Evolutionary conservation across 2,329 filamentous ascomycete species (phyloP).

Genomic region (Microsporum canis): DNA sequence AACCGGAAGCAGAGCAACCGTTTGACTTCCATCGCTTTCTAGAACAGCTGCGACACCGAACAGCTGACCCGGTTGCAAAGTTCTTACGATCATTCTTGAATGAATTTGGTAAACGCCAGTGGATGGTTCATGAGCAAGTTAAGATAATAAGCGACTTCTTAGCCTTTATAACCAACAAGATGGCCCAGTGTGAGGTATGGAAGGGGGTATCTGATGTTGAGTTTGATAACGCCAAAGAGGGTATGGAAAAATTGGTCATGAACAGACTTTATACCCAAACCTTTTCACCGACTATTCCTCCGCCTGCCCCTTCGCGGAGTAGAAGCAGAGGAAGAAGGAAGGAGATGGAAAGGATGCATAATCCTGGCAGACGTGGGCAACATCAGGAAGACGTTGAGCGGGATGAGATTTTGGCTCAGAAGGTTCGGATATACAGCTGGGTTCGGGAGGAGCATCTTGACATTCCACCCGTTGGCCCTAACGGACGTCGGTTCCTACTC

Average conservation of each 20-base stretch:
- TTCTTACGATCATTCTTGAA: conserved; percentile 89
- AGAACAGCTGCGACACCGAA: conserved; percentile 88
- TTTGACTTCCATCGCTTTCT: conserved; percentile 98
- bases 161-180: conserved; percentile 94
- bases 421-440: conserved; percentile 95
- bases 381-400: conserved; percentile 97
- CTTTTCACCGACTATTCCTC: conserved; percentile 82
- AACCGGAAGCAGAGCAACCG: conserved; percentile 71
- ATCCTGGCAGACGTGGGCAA: conserved; percentile 79
- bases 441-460: conserved; percentile 86
- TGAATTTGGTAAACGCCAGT: conserved; percentile 94
- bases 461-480: conserved; percentile 72
- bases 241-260: conserved; percentile 99
- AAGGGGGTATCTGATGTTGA: conserved; percentile 88
- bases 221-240: conserved; percentile 95
- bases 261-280: conserved; percentile 92
- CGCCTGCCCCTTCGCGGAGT: conserved; percentile 48
- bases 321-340: conserved; percentile 56
- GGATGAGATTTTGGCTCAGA: conserved; percentile 90
- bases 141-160: conserved; percentile 97
- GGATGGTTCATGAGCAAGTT: conserved; percentile 99
- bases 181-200: conserved; percentile 96
- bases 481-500: conserved; percentile 74
- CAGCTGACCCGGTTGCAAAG: conserved; percentile 92
- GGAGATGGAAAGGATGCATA: conserved; percentile 56